Evolutionary conservation across 2,329 filamentous ascomycete genomes (phyloP), one percentile per base, ranked within the genome.

Genomic region (Ambrosiella xylebori): DNA sequence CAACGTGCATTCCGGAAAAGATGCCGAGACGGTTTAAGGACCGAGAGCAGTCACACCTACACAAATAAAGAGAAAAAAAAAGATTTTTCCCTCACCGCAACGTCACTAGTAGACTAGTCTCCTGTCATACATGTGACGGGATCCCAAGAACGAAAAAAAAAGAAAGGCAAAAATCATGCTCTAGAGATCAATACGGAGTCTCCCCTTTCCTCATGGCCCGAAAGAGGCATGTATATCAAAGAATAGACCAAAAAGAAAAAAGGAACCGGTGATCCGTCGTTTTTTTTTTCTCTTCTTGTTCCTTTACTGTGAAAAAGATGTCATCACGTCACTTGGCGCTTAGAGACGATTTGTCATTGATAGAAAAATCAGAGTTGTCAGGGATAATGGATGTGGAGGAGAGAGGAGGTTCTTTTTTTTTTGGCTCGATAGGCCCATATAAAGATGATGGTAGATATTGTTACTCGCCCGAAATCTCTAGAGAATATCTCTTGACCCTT

Each of bases 291-390:
- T 50, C 19, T 17, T 11, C 9, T 12, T 50, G 17, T 54, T 17
- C 51, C 17, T 51, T 51, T 5, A 2, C 7, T 19, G 35, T 36
- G 3, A 17, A 51, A 51, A 41, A 41, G n/a, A 51, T 17, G 37
- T 40, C 36, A 57, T 41, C 56, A 57, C 37, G 44, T 57, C 44
- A 57, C 47, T 57, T 27, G 56, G 56, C 56, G 56, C 56, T 57
- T 57, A 57, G 37, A 57, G 47, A 37, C 47, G 56, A 19, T n/a
- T 19, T 57, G 35, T 52, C 56, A 57, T 57, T 57, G 56, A 57
- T 57, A 57, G 56, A 57, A 57, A 50, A 51, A 8, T 40, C 35
- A 6, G 39, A 44, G 17, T 12, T 50, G 56, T 11, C 56, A 52
- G 45, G 45, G 36, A 57, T 38, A 19, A 37, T 27, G 19, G 38